These are phyloP conservation scores for Fagopyrum homotropicum DNA, from an alignment of 148 eudicot species.

Conservation along the genomic window DNA sequence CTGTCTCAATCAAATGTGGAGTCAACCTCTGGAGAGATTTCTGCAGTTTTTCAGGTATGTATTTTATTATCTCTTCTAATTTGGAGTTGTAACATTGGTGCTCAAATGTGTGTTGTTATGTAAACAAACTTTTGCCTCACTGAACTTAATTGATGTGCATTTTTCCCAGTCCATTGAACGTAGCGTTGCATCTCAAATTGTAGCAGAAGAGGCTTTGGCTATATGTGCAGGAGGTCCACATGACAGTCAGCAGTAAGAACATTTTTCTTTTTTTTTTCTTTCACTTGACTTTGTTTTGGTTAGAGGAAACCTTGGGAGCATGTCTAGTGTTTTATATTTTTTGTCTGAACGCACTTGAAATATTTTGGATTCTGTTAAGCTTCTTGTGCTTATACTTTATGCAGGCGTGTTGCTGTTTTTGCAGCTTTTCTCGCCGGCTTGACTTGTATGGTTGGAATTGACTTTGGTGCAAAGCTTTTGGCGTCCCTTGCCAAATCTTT, in stretches of 20 bases:
- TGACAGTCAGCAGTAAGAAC: constrained; percentile 86
- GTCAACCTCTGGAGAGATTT: constrained; percentile 61
- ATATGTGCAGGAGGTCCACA: constrained; percentile 89
- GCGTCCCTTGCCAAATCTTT: constrained; percentile 74
- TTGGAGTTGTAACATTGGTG: background rate
- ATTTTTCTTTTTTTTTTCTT: background rate
- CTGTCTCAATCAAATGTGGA: constrained; percentile 89
- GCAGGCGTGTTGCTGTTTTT: constrained; percentile 86
- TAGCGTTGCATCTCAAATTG: constrained; percentile 54
- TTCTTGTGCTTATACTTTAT: constrained; percentile 19
- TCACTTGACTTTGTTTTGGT: background rate
- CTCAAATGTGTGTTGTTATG: background rate
- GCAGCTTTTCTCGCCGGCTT: constrained; percentile 94
- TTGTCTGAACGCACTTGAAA: background rate
- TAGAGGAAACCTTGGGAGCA: background rate
- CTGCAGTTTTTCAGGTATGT: constrained; percentile 52
- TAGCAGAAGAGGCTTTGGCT: constrained; percentile 70
- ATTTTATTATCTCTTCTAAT: no score
- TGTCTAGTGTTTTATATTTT: no score
- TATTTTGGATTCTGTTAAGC: constrained; percentile 11
- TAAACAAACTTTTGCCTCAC: background rate
- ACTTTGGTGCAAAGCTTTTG: constrained; percentile 87
- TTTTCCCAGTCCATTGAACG: constrained; percentile 66
- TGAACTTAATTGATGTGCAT: no score
- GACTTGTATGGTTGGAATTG: constrained; percentile 83